Evolutionary conservation across 352 stramenopile genomes (phyloP).

Genomic region (Ophiocytium majus): DNA sequence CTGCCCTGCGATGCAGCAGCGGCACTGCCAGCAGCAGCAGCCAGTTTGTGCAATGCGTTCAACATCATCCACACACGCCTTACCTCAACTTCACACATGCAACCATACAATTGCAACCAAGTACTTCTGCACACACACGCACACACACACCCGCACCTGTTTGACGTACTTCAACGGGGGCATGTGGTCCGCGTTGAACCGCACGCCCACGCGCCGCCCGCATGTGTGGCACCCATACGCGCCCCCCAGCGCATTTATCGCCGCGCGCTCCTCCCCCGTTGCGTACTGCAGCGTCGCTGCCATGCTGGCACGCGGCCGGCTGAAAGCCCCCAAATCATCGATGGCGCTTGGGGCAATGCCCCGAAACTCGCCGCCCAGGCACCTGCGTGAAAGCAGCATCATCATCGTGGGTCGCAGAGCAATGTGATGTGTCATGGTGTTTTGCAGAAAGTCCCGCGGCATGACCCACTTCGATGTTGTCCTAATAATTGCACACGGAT

Average conservation of each 20-base stretch:
- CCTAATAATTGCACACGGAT: constrained; percentile 20
- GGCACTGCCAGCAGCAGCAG: background rate
- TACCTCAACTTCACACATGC: no score
- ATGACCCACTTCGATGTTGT: constrained; percentile 36
- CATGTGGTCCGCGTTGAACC: constrained; percentile 50
- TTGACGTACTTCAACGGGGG: constrained; percentile 48
- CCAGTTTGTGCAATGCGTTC: no score
- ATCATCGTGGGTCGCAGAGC: no score
- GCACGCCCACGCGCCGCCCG: background rate
- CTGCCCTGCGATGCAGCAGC: no score
- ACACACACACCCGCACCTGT: constrained; percentile 9
- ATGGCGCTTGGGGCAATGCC: constrained; percentile 40
- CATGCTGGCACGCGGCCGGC: constrained; percentile 29
- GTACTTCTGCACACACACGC: background rate
- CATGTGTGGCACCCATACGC: constrained; percentile 49
- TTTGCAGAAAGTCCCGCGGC: no score
- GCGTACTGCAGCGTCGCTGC: constrained; percentile 41
- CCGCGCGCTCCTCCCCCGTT: constrained; percentile 24
- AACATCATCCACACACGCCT: no score
- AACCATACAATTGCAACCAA: no score
- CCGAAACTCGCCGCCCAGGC: constrained; percentile 35
- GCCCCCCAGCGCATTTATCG: constrained; percentile 22
- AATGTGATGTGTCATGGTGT: no score
- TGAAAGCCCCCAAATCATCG: constrained; percentile 39
- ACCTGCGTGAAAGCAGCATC: no score